Conservation (phyloP, 1,284 basidiomycete species). For the Schizopora paradoxa region DNA sequence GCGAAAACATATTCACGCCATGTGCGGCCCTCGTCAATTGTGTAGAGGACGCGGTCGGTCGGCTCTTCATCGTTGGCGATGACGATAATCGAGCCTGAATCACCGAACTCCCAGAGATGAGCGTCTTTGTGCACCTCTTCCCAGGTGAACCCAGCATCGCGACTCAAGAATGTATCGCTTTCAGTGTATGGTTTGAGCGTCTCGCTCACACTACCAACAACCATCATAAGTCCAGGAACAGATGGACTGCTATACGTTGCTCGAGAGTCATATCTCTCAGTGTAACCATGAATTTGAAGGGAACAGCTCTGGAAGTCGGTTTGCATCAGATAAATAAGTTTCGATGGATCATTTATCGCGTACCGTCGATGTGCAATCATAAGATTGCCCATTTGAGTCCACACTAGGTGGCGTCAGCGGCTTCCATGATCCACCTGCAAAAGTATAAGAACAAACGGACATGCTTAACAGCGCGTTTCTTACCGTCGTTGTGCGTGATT, state of each 20-base stretch:
- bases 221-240: conserved; percentile 90
- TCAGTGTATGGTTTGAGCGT: conserved; percentile 77
- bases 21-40: conserved; percentile 78
- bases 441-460: background rate
- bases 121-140: conserved; percentile 98
- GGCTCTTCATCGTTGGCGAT: conserved; percentile 94
- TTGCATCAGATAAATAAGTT: background rate
- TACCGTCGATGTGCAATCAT: conserved; percentile 71
- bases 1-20: conserved; percentile 88
- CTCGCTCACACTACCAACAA: conserved; percentile 95
- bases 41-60: conserved; percentile 86
- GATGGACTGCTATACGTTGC: conserved; percentile 92
- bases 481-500: conserved; percentile 97
- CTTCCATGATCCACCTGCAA: conserved; percentile 80
- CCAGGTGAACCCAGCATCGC: conserved; percentile 97
- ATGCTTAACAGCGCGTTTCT: conserved; percentile 18
- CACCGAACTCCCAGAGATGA: conserved; percentile 96
- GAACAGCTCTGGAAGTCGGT: conserved; percentile 58
- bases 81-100: conserved; percentile 90
- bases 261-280: conserved; percentile 84
- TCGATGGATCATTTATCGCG: conserved; percentile 20
- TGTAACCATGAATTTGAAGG: conserved; percentile 93
- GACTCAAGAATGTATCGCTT: conserved; percentile 92
- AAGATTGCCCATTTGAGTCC: conserved; percentile 77
- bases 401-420: conserved; percentile 65